These are phyloP conservation scores for Plantago lanceolata DNA, from an alignment of 305 asterid species.

Conservation along the genomic window DNA sequence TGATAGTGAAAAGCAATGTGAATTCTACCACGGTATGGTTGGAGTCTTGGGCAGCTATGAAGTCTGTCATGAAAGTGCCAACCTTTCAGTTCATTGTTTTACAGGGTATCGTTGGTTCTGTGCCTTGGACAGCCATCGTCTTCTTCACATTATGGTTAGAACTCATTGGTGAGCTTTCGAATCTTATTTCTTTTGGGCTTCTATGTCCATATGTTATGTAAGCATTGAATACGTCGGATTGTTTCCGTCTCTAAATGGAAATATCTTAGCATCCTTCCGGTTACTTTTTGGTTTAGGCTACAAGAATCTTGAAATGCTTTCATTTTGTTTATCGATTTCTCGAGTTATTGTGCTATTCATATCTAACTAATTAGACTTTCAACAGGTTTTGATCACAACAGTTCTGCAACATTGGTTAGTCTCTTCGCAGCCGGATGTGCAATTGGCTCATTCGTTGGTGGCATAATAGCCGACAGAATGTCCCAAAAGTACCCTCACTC, in stretches of 20 bases:
- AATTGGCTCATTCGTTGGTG: conserved; percentile 78
- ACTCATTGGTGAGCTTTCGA: conserved; percentile 38
- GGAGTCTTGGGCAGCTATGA: conserved; percentile 88
- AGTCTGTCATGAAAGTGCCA: conserved; percentile 68
- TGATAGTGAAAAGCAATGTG: conserved; percentile 42
- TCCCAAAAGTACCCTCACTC: conserved; percentile 68
- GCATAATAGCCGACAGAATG: conserved; percentile 73
- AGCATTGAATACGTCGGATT: too few species aligned
- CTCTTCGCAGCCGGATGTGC: conserved; percentile 93
- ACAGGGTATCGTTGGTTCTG: conserved; percentile 89
- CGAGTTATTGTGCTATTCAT: too few species aligned
- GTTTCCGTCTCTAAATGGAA: too few species aligned
- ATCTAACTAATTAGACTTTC: too few species aligned
- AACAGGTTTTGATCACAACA: conserved; percentile 89
- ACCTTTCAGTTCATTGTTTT: conserved; percentile 89
- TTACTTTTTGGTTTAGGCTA: too few species aligned
- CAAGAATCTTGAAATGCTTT: too few species aligned
- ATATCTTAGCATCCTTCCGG: too few species aligned
- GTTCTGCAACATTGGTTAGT: conserved; percentile 74
- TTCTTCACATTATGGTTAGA: conserved; percentile 90
- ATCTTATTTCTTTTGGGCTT: too few species aligned
- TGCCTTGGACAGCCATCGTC: conserved; percentile 96
- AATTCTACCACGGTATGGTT: conserved; percentile 55
- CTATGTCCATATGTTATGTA: neutral
- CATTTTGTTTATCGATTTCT: too few species aligned